Evolutionary conservation across 352 stramenopile genomes (phyloP).

Genomic region (Phytophthora chlamydospora): DNA sequence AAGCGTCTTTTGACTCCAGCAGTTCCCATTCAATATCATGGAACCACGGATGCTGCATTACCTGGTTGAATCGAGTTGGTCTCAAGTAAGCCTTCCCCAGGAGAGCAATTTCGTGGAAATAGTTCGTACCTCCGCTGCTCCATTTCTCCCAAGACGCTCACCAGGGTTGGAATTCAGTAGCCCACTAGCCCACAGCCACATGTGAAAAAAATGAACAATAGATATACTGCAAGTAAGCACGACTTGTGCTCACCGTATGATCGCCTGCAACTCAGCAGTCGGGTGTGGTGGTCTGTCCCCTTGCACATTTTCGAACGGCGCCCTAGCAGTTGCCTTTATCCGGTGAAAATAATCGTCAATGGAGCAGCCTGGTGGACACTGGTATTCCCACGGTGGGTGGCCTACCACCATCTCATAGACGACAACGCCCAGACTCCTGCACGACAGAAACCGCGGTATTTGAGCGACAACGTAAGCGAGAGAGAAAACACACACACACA

Average conservation of each 20-base stretch:
- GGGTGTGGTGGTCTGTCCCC: not conserved
- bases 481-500: not conserved
- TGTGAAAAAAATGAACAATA: not conserved
- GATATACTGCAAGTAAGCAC: too few relatives aligned
- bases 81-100: not conserved
- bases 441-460: slow-evolving; percentile 4
- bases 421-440: slow-evolving; percentile 73
- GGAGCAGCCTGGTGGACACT: slow-evolving; percentile 31
- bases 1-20: slow-evolving; percentile 22
- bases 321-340: slow-evolving; percentile 28
- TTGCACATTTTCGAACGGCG: slow-evolving; percentile 7
- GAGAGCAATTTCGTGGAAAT: not conserved
- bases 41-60: slow-evolving; percentile 76
- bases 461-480: too few relatives aligned
- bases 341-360: slow-evolving; percentile 40
- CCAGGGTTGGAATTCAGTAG: slow-evolving; percentile 43
- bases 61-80: slow-evolving; percentile 20
- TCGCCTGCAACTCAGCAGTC: slow-evolving; percentile 28
- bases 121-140: slow-evolving; percentile 37
- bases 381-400: slow-evolving; percentile 74
- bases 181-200: slow-evolving; percentile 2
- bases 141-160: slow-evolving; percentile 49
- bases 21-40: slow-evolving; percentile 54
- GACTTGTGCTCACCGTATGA: slow-evolving; percentile 35
- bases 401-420: slow-evolving; percentile 78